A percentile compares a stretch with the other conserved stretches of the same genome.
Evolutionary conservation across 1,284 basidiomycete genomes (phyloP).

Genomic region (Sanghuangporus weigelae): DNA sequence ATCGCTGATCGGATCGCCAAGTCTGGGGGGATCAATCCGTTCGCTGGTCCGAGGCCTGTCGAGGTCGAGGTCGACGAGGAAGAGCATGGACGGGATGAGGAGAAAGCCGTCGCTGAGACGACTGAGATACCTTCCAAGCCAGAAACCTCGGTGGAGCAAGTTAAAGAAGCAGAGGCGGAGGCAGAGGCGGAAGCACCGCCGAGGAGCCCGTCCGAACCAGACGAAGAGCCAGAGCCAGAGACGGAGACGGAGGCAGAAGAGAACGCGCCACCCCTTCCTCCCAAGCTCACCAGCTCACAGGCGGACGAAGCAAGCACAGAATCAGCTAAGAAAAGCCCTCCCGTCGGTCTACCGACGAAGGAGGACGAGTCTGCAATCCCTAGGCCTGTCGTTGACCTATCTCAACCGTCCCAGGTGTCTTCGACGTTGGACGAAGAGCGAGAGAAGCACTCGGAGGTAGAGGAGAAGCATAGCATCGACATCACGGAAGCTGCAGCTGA

Average conservation of each 20-base stretch:
- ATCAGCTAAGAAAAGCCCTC: background rate
- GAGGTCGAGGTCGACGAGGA: constrained; percentile 18
- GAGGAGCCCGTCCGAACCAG: background rate
- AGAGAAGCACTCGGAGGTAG: background rate
- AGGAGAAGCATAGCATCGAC: background rate
- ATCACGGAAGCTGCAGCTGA: constrained; percentile 7
- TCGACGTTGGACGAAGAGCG: background rate
- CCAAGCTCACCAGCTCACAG: background rate
- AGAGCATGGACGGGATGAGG: constrained; percentile 3
- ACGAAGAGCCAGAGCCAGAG: background rate
- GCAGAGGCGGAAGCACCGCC: background rate
- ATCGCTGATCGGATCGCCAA: constrained; percentile 59
- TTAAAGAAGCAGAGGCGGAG: constrained; percentile 20
- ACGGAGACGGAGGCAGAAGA: constrained; percentile 8
- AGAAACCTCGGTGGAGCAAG: background rate
- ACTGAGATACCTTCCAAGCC: background rate
- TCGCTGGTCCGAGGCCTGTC: constrained; percentile 35
- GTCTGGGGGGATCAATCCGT: constrained; percentile 63
- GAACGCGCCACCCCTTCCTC: constrained; percentile 7
- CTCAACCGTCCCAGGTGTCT: background rate
- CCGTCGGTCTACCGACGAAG: background rate
- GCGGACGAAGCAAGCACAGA: background rate
- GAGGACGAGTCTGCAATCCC: background rate
- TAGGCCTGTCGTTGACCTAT: background rate
- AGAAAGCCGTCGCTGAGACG: constrained; percentile 22